Base-by-base conservation (phyloP, 495 filamentous ascomycete genomes). In the Lophium mytilinum region DNA sequence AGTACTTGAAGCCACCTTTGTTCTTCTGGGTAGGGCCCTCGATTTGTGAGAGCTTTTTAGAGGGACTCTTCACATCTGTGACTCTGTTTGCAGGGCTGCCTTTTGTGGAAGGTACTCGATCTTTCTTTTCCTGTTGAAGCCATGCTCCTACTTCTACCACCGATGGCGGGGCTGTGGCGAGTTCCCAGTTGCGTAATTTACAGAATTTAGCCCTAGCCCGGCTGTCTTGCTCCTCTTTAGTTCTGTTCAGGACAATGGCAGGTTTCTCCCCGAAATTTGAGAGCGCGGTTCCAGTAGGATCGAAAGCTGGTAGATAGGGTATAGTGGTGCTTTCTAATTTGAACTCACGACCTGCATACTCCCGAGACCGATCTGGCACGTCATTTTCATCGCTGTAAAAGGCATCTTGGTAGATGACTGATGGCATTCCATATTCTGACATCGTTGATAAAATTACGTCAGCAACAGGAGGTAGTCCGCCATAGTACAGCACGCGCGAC, bases 291-390 rank as follows among this genome's bases (percentile, higher is more conserved):
- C 82, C 87, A 11, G 73, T 78, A 0, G 83, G 72, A 69, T 96
- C 85, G 62, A 97, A 96, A 4, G 81, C 73, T 0, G 90, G 87
- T 1, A 96, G 79, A 66, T 82, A 93, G 3, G 87, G 87, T 7
- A 89, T 69, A 0, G 82, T 84, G 55, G 79, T 80, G 52, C 92
- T 87, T 66, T 81, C 82, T 1, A 96, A 69, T 48, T 80, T 87
- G 68, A 94, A 96, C 61, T 95, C 89, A 61, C 81, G 82, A 15
- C 92, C 92, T 9, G 87, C 94, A 69, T 96, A 97, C 71, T 95
- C 88, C 47, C 89, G 78, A 10, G 78, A 68, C 50, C 83, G 80
- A 37, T 87, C 79, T 8, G 94, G 94, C 3, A 96, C 87, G 72
- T 98, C 93, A 52, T 71, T 76, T 52, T 92, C 87, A n/a, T 89